Evolutionary conservation across 306 rosid species (phyloP).

Genomic region (Nissolia schottii): DNA sequence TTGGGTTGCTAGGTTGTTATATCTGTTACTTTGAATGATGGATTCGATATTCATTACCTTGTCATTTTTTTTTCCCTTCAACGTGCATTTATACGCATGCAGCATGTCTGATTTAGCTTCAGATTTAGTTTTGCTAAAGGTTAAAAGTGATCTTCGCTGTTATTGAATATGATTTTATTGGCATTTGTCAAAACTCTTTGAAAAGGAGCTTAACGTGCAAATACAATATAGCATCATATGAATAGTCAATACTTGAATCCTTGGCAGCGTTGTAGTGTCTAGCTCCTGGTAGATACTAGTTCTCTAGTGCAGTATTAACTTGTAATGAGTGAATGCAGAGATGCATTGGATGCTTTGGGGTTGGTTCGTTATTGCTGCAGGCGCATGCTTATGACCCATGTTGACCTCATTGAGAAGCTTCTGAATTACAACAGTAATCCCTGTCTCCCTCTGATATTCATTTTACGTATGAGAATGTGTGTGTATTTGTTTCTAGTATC

Average conservation of each 20-base stretch:
- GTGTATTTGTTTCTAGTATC: neutral
- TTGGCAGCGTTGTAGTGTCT: neutral
- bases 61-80: neutral
- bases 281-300: neutral
- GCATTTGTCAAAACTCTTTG: too few species aligned
- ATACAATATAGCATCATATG: too few species aligned
- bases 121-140: neutral
- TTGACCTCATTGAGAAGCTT: conserved; percentile 94
- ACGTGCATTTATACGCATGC: neutral
- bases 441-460: neutral
- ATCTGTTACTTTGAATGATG: neutral
- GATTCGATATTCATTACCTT: neutral
- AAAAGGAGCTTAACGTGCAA: neutral
- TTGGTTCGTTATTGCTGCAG: conserved; percentile 93
- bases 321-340: conserved; percentile 45
- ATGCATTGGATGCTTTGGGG: conserved; percentile 88
- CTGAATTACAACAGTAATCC: conserved; percentile 80
- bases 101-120: neutral
- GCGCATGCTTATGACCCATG: conserved; percentile 97
- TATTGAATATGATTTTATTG: too few species aligned
- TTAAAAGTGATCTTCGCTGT: neutral
- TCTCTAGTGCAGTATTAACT: neutral
- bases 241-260: neutral
- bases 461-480: neutral
- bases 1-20: neutral